Conservation (phyloP, 2,329 filamentous ascomycete genomes). For the Aspergillus sp. region DNA sequence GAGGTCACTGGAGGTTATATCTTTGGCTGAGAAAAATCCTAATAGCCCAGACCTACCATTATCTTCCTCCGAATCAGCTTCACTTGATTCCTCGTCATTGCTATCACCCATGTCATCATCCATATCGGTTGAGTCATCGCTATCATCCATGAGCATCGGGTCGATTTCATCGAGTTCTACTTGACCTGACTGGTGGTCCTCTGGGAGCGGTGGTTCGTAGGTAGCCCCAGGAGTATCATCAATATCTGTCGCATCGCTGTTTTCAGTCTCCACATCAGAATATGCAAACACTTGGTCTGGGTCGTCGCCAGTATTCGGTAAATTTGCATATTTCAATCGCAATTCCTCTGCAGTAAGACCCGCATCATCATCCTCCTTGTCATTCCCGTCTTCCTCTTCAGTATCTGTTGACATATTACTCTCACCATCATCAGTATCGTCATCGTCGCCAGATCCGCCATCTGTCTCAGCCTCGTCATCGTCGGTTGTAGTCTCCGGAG, state of each 20-base stretch:
- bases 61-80: conserved; percentile 50
- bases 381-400: conserved; percentile 42
- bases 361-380: conserved; percentile 45
- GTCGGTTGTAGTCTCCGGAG: conserved; percentile 70
- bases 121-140: conserved; percentile 49
- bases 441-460: conserved; percentile 58
- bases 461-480: conserved; percentile 31
- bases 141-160: conserved; percentile 46
- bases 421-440: conserved; percentile 56
- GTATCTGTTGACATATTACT: conserved; percentile 50
- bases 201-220: conserved; percentile 15
- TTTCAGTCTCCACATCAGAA: conserved; percentile 23
- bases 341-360: conserved; percentile 49
- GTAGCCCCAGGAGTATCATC: conserved; percentile 15
- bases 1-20: conserved; percentile 24
- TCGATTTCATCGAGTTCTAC: conserved; percentile 45
- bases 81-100: conserved; percentile 50
- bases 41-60: conserved; percentile 43
- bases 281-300: conserved; percentile 26
- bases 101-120: conserved; percentile 51
- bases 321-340: conserved; percentile 47
- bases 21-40: conserved; percentile 49
- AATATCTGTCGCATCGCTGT: conserved; percentile 21
- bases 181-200: conserved; percentile 26
- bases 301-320: conserved; percentile 29